Evolutionary conservation across 768 basidiomycete species (phyloP).

Genomic region (Mycena vitilis): DNA sequence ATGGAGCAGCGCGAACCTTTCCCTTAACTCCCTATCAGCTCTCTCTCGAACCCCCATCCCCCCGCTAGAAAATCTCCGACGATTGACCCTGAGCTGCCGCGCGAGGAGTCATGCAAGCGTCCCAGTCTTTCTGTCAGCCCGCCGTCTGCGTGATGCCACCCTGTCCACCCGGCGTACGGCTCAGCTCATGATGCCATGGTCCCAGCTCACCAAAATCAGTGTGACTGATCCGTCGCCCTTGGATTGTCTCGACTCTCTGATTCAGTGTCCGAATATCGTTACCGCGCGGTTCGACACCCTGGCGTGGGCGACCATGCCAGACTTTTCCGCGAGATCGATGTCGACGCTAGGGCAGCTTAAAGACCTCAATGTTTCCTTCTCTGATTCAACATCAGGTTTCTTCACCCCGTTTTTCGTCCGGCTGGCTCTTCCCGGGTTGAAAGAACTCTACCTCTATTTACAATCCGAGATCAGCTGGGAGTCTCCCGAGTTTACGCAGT

Average conservation of each 20-base stretch:
- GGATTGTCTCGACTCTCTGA: constrained; percentile 10
- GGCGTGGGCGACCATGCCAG: constrained; percentile 6
- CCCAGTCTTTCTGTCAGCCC: background rate
- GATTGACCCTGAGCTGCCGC: background rate
- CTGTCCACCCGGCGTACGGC: background rate
- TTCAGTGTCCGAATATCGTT: constrained; percentile 12
- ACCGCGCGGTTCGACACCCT: background rate
- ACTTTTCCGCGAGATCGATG: background rate
- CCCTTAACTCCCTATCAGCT: background rate
- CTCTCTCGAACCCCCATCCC: background rate
- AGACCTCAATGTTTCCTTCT: background rate
- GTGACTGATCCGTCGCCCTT: background rate
- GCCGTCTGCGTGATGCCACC: background rate
- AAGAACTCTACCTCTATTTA: background rate
- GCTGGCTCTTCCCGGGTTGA: constrained; percentile 23
- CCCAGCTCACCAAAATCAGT: constrained; percentile 11
- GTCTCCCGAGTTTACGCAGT: constrained; percentile 10
- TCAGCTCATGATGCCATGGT: constrained; percentile 20
- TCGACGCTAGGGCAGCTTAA: constrained; percentile 5
- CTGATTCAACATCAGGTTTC: background rate
- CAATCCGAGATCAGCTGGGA: background rate
- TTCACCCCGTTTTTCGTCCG: constrained; percentile 13
- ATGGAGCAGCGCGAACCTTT: background rate
- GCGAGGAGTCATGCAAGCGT: too few relatives aligned
- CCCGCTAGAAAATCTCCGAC: background rate